These are phyloP conservation scores for Solanum hybrid DNA, from an alignment of 305 asterid species.

Conservation along the genomic window DNA sequence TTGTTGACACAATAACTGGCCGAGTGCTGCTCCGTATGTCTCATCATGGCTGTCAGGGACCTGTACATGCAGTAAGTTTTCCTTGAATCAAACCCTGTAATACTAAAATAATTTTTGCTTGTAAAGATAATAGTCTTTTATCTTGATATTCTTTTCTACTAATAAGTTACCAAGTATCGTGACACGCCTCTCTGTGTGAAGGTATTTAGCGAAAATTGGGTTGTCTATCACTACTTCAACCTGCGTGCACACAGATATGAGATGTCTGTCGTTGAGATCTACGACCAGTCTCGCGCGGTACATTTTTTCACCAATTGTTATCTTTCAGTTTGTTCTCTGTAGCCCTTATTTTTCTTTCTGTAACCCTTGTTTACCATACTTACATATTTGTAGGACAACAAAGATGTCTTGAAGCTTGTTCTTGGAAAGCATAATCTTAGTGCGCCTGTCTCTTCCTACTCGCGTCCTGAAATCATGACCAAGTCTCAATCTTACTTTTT, in stretches of 20 bases:
- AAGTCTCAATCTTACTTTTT: slow-evolving; percentile 90
- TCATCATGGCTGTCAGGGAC: slow-evolving; percentile 95
- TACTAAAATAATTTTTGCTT: background rate
- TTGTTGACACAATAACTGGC: slow-evolving; percentile 86
- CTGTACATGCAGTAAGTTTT: slow-evolving; percentile 77
- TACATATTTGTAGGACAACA: slow-evolving; percentile 68
- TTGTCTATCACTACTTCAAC: slow-evolving; percentile 94
- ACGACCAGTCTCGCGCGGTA: slow-evolving; percentile 96
- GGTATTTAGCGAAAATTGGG: slow-evolving; percentile 97
- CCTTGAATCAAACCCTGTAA: background rate
- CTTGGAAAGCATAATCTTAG: slow-evolving; percentile 84
- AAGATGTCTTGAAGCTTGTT: slow-evolving; percentile 81
- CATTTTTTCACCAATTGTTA: slow-evolving; percentile 18
- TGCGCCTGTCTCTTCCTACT: slow-evolving; percentile 78
- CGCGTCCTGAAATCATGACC: slow-evolving; percentile 76
- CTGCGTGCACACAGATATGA: slow-evolving; percentile 92
- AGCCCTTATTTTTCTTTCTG: background rate
- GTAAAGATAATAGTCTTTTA: background rate
- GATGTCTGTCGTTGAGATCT: slow-evolving; percentile 96
- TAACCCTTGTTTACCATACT: slow-evolving; percentile 3
- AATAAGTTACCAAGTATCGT: background rate
- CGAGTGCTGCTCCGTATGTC: slow-evolving; percentile 83
- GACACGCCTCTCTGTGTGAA: slow-evolving; percentile 17
- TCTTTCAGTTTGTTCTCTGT: background rate
- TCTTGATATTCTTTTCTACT: background rate